A percentile compares a stretch with the other conserved stretches of the same genome.
These are phyloP conservation scores for Tetrahymena borealis DNA, from an alignment of 73 alveolate species.

Conservation along the genomic window DNA sequence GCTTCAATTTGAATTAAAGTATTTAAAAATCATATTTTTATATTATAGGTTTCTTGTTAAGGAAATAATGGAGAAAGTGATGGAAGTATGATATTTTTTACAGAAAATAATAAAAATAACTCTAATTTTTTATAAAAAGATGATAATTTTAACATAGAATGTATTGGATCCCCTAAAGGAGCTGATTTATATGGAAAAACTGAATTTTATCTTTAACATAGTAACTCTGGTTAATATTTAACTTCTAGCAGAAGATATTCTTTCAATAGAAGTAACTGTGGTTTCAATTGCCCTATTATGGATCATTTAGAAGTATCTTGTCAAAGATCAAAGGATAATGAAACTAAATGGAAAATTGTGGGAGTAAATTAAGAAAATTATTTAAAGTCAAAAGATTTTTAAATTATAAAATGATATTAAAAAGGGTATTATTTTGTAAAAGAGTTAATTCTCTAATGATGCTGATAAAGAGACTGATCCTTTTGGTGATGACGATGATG, in stretches of 20 bases:
- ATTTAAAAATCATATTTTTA: background rate
- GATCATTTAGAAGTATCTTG: background rate
- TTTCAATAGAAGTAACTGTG: background rate
- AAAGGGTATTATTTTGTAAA: background rate
- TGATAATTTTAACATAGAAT: background rate
- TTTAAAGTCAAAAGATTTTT: background rate
- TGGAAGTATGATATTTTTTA: background rate
- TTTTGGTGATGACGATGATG: background rate
- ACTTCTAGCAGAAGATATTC: background rate
- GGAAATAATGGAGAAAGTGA: background rate
- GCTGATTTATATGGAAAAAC: background rate
- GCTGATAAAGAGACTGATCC: background rate
- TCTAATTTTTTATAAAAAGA: background rate
- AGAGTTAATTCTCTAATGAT: background rate
- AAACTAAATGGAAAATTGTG: background rate
- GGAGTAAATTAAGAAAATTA: background rate
- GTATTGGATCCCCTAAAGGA: background rate
- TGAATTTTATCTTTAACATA: background rate
- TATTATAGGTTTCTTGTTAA: background rate
- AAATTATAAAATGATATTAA: background rate
- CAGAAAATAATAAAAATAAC: background rate
- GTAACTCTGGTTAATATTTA: background rate
- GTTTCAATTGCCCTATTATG: background rate
- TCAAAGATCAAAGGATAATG: background rate
- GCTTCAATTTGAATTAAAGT: background rate